Evolutionary conservation across 2,329 filamentous ascomycete species (phyloP).

Genomic region (Diplodia scrobiculata): DNA sequence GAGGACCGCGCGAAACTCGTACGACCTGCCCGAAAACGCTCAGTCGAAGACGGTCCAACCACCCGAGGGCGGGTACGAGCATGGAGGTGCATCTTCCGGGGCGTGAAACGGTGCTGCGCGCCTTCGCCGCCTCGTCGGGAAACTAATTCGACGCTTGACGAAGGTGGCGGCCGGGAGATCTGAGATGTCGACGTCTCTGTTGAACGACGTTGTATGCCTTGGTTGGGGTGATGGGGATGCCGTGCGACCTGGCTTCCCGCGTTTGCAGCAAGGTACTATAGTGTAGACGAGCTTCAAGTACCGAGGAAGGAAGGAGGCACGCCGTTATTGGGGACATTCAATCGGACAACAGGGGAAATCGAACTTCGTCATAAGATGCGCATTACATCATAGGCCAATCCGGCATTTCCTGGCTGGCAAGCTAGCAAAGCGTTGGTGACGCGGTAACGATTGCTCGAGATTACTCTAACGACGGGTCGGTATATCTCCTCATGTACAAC

Average conservation of each 20-base stretch:
- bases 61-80: conserved; percentile 8
- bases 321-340: background rate
- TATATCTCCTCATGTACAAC: conserved; percentile 23
- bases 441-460: conserved; percentile 24
- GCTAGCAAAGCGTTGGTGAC: background rate
- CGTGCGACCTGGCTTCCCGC: conserved; percentile 12
- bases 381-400: conserved; percentile 13
- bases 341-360: conserved; percentile 1
- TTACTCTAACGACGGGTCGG: conserved; percentile 22
- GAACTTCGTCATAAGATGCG: conserved; percentile 13
- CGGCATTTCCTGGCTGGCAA: conserved; percentile 7
- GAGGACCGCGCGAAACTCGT: conserved; percentile 23
- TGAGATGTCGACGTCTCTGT: conserved; percentile 11
- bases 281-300: background rate
- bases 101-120: conserved; percentile 19
- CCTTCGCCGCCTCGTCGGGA: background rate
- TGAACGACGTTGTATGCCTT: conserved; percentile 18
- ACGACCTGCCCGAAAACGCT: conserved; percentile 21
- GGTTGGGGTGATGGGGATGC: conserved; percentile 9
- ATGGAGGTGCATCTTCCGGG: background rate
- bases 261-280: conserved; percentile 12
- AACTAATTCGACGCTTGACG: conserved; percentile 20
- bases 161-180: conserved; percentile 24
- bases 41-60: background rate
- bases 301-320: conserved; percentile 7